A percentile compares a stretch with the other conserved stretches of the same genome.
These are phyloP conservation scores for Musa schizocarpa DNA, from an alignment of 176 grass and related monocot genomes.

Conservation along the genomic window DNA sequence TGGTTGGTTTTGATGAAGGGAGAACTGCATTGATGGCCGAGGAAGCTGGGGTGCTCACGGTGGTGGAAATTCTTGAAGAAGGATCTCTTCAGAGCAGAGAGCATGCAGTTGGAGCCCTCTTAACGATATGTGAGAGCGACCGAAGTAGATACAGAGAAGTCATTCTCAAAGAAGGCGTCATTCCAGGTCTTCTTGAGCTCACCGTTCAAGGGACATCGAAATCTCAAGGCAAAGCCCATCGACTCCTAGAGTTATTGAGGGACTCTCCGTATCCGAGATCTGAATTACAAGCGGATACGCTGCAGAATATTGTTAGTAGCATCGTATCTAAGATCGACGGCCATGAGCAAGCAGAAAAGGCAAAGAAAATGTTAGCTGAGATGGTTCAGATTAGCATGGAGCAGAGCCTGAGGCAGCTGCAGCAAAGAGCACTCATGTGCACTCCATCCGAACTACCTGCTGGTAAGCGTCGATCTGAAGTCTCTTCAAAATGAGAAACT, in stretches of 20 bases:
- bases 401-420: conserved; percentile 13
- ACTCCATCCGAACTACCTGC: not conserved
- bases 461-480: not conserved
- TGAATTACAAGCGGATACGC: not conserved
- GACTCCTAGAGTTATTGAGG: conserved; percentile 7
- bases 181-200: conserved; percentile 8
- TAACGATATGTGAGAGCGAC: too few relatives aligned
- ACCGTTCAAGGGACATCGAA: not conserved
- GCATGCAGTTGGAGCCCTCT: too few relatives aligned
- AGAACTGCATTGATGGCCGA: conserved; percentile 5
- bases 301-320: conserved; percentile 7
- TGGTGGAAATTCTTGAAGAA: not conserved
- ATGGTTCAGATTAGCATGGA: too few relatives aligned
- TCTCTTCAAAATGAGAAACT: conserved; percentile 2
- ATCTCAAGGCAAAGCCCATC: not conserved
- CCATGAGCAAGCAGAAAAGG: too few relatives aligned
- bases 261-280: not conserved
- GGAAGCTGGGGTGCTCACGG: conserved; percentile 5
- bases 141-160: too few relatives aligned
- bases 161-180: conserved; percentile 13
- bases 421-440: conserved; percentile 1
- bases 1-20: conserved; percentile 3
- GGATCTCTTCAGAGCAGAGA: too few relatives aligned
- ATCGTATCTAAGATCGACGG: not conserved
- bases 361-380: too few relatives aligned